Base-by-base conservation (phyloP, 2,329 filamentous ascomycete species). In the Albifimbria verrucaria region DNA sequence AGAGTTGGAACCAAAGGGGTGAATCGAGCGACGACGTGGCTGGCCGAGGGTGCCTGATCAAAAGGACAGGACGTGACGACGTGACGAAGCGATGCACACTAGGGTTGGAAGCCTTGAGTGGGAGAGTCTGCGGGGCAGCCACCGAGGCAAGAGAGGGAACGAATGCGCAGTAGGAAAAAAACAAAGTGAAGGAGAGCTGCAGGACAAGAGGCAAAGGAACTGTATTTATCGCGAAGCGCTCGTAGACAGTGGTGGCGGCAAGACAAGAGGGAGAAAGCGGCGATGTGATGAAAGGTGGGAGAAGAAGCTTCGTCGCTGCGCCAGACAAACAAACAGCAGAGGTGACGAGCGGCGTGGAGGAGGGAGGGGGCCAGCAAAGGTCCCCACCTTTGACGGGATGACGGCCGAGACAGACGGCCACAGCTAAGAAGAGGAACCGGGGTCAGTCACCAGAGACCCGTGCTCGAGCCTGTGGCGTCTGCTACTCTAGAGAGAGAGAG, bases 331-430 rank as follows among this genome's bases (percentile, higher is more conserved):
- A 32, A 32, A 15, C 26, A 15, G 26, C 15, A 7, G 26, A 32
- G 26, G 26, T 32, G 26, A 32, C 26, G 45, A 49, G 54, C 52
- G 47, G 48, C 46, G 48, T 54, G 26, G 26, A 32, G 26, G 26
- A 15, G 15, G 59, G 58, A 57, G 60, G 59, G 61, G 62, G 62
- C 58, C 66, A 59, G 62, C 59, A 61, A 65, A 59, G 49, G 50
- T 58, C 63, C 65, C 65, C 64, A 68, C 65, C 59, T 64, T 57
- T 62, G 58, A 63, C 61, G 59, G 65, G 62, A 67, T 65, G 65
- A 62, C 57, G 65, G 64, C 57, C 59, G 62, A 66, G 62, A 63
- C 15, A 32, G 26, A 32, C 26, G 26, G 26, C 26, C 26, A 32
- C 26, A 32, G 26, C 26, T 32, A 32, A 7, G 9, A 15, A 15